These are phyloP conservation scores for Chenopodium formosanum DNA, from an alignment of 148 eudicot genomes.

Conservation along the genomic window DNA sequence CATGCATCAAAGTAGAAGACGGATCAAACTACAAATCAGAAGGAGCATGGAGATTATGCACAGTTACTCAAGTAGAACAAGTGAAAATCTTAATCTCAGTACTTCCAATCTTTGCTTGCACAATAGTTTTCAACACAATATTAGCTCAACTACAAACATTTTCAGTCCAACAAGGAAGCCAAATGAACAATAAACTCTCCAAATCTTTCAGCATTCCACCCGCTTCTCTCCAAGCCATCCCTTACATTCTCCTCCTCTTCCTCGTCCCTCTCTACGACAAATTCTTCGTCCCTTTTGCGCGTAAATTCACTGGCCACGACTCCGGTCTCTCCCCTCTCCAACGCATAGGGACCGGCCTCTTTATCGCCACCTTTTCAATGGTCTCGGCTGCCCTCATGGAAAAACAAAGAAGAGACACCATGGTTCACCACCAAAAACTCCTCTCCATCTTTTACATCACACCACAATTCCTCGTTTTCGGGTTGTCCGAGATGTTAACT, in stretches of 20 bases:
- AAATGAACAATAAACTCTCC: conserved; percentile 67
- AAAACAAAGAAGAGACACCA: conserved; percentile 38
- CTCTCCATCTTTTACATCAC: conserved; percentile 71
- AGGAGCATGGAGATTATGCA: conserved; percentile 71
- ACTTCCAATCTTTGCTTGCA: conserved; percentile 81
- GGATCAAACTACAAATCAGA: conserved; percentile 26
- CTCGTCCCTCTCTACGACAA: conserved; percentile 80
- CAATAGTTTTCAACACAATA: conserved; percentile 86
- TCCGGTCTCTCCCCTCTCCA: conserved; percentile 79
- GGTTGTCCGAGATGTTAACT: conserved; percentile 89
- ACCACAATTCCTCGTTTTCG: conserved; percentile 81
- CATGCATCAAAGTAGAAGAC: conserved; percentile 52
- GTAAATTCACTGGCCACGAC: conserved; percentile 54
- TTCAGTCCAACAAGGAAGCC: conserved; percentile 87
- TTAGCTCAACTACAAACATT: conserved; percentile 94
- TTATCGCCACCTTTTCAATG: conserved; percentile 77
- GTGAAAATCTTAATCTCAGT: conserved; percentile 75
- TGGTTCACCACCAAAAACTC: conserved; percentile 13
- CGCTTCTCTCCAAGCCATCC: conserved; percentile 92
- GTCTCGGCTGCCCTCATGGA: conserved; percentile 71
- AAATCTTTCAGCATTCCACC: conserved; percentile 71
- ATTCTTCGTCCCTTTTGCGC: conserved; percentile 63
- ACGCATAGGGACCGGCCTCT: conserved; percentile 73
- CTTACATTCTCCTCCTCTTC: conserved; percentile 77
- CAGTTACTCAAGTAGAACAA: conserved; percentile 73